Evolutionary conservation across 495 filamentous ascomycete genomes (phyloP).

Genomic region (Penicillium bialowiezense): DNA sequence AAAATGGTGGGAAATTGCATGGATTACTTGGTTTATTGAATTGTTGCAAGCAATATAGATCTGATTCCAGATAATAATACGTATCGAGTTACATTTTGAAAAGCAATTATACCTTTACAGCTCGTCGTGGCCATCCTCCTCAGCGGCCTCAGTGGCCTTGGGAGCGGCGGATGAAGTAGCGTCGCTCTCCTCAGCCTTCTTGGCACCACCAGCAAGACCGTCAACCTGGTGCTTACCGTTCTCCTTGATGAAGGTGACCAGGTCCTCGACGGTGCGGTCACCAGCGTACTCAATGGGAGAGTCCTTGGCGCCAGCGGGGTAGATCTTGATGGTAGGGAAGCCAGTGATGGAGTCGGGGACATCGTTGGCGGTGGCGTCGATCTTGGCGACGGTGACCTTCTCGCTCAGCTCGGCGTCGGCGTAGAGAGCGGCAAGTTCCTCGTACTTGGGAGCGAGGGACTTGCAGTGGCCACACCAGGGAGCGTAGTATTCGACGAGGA

Average conservation of each 20-base stretch:
- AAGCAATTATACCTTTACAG: constrained; percentile 27
- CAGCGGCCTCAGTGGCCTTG: constrained; percentile 29
- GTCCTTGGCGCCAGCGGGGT: constrained; percentile 84
- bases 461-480: constrained; percentile 99
- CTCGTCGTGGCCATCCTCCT: constrained; percentile 40
- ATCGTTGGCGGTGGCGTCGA: constrained; percentile 96
- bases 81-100: constrained; percentile 18
- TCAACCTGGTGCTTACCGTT: constrained; percentile 87
- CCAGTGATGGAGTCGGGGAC: constrained; percentile 95
- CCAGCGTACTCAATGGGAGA: constrained; percentile 83
- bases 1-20: too few relatives aligned
- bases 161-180: constrained; percentile 19
- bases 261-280: constrained; percentile 87
- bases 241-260: constrained; percentile 90
- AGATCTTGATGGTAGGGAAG: constrained; percentile 99
- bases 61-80: constrained; percentile 18
- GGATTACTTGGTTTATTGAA: constrained; percentile 1
- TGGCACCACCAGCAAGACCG: constrained; percentile 48
- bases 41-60: constrained; percentile 5
- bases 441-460: constrained; percentile 72
- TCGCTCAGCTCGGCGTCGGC: constrained; percentile 65
- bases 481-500: constrained; percentile 97
- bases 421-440: constrained; percentile 83
- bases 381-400: constrained; percentile 94
- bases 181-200: constrained; percentile 34